These are phyloP conservation scores for Amanita pallidorosea DNA, from an alignment of 768 basidiomycete species.

Conservation along the genomic window DNA sequence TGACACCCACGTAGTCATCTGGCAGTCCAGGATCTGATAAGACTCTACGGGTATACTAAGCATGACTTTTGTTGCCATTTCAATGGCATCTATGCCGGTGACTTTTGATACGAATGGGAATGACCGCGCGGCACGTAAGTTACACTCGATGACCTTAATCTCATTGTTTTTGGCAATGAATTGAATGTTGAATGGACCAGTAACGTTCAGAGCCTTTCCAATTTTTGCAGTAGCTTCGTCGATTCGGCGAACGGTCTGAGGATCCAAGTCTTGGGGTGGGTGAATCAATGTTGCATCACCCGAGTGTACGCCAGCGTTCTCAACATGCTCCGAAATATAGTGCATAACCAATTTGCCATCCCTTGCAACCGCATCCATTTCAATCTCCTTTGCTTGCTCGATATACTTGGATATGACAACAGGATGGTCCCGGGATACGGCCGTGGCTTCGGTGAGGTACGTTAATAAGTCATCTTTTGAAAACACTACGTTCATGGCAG, in stretches of 20 bases:
- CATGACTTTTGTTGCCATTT: constrained; percentile 99
- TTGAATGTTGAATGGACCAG: constrained; percentile 98
- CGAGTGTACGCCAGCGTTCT: constrained; percentile 98
- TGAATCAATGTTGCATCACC: constrained; percentile 98
- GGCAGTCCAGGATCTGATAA: constrained; percentile 83
- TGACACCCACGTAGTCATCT: constrained; percentile 92
- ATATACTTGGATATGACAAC: constrained; percentile 99
- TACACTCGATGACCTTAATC: constrained; percentile 99
- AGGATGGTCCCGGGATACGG: constrained; percentile 81
- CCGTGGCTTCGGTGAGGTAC: constrained; percentile 91
- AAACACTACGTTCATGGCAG: constrained; percentile 99
- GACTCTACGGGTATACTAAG: constrained; percentile 77
- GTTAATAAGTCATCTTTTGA: constrained; percentile 83
- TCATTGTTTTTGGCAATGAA: constrained; percentile 99
- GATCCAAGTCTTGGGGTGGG: constrained; percentile 96
- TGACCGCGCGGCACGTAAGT: constrained; percentile 92
- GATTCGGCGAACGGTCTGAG: constrained; percentile 90
- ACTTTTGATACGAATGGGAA: constrained; percentile 99
- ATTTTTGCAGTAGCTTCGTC: constrained; percentile 97
- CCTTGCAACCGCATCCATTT: constrained; percentile 98
- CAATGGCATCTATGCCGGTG: constrained; percentile 95
- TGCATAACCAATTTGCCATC: constrained; percentile 99
- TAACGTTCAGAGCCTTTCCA: constrained; percentile 94
- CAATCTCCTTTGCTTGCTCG: constrained; percentile 99
- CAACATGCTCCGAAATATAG: constrained; percentile 98